These are phyloP conservation scores for Xylaria sp. DNA, from an alignment of 2,329 filamentous ascomycete species.

Conservation along the genomic window DNA sequence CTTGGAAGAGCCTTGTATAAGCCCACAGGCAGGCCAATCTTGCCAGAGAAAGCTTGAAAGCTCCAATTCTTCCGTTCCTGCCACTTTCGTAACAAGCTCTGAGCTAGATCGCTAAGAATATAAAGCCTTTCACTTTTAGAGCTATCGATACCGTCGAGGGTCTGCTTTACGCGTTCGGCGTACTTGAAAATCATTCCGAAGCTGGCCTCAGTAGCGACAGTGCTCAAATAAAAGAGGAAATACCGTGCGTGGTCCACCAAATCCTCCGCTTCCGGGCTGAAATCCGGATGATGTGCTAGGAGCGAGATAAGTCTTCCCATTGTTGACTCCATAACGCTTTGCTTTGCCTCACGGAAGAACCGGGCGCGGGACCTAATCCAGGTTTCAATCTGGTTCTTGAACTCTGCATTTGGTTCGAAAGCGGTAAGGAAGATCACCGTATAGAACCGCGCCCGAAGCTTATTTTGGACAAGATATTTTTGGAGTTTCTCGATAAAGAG, in stretches of 20 bases:
- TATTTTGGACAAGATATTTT: constrained; percentile 83
- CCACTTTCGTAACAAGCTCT: constrained; percentile 84
- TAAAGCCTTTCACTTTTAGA: constrained; percentile 80
- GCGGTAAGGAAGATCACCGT: constrained; percentile 90
- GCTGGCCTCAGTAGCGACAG: constrained; percentile 87
- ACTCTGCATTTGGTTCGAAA: constrained; percentile 82
- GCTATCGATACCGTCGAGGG: constrained; percentile 79
- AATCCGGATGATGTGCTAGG: constrained; percentile 94
- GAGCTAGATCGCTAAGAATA: constrained; percentile 86
- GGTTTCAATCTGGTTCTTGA: constrained; percentile 81
- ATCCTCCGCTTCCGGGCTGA: constrained; percentile 72
- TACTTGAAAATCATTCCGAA: constrained; percentile 90
- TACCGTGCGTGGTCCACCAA: constrained; percentile 87
- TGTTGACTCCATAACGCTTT: constrained; percentile 79
- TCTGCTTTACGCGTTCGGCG: constrained; percentile 91
- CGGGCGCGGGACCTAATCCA: constrained; percentile 88
- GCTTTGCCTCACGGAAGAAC: constrained; percentile 68
- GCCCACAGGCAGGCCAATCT: constrained; percentile 81
- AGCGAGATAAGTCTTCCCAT: constrained; percentile 87
- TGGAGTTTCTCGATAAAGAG: constrained; percentile 87
- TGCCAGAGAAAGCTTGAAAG: constrained; percentile 84
- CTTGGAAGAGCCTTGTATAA: constrained; percentile 81
- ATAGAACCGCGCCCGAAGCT: constrained; percentile 81
- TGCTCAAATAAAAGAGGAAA: constrained; percentile 86
- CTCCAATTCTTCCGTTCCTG: constrained; percentile 88